Evolutionary conservation across 2,329 filamentous ascomycete genomes (phyloP).

Genomic region (Pezicula neosporulosa): DNA sequence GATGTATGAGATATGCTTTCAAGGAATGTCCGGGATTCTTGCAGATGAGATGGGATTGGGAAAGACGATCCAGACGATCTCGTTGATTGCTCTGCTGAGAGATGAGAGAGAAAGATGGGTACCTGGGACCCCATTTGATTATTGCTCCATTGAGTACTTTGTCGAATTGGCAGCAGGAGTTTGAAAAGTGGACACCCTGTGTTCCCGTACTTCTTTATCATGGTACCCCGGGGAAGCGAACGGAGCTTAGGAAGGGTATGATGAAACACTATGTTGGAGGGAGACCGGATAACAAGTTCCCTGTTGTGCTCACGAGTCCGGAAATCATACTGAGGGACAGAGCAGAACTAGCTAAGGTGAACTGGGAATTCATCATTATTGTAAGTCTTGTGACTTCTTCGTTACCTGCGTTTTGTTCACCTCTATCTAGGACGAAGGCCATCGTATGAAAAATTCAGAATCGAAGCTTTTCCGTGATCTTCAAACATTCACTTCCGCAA

Average conservation of each 20-base stretch:
- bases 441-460: slow-evolving; percentile 95
- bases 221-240: slow-evolving; percentile 75
- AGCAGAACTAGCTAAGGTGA: slow-evolving; percentile 74
- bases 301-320: slow-evolving; percentile 90
- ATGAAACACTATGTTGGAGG: slow-evolving; percentile 64
- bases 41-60: slow-evolving; percentile 62
- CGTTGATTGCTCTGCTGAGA: slow-evolving; percentile 68
- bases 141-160: slow-evolving; percentile 88
- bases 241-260: slow-evolving; percentile 64
- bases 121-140: slow-evolving; percentile 83
- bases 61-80: slow-evolving; percentile 51
- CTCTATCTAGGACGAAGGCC: slow-evolving; percentile 73
- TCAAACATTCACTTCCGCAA: slow-evolving; percentile 84
- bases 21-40: slow-evolving; percentile 60
- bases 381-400: slow-evolving; percentile 38
- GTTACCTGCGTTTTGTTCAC: slow-evolving; percentile 8
- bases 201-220: slow-evolving; percentile 92
- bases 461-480: slow-evolving; percentile 88
- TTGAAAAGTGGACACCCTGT: slow-evolving; percentile 81
- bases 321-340: slow-evolving; percentile 94
- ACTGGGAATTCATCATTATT: slow-evolving; percentile 98
- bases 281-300: slow-evolving; percentile 64
- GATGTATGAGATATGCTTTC: slow-evolving; percentile 67
- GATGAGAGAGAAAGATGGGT: slow-evolving; percentile 87
- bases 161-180: slow-evolving; percentile 95